phyloP scores from a whole-genome alignment of 2,329 filamentous ascomycete species.

The Geosmithia putterillii region DNA sequence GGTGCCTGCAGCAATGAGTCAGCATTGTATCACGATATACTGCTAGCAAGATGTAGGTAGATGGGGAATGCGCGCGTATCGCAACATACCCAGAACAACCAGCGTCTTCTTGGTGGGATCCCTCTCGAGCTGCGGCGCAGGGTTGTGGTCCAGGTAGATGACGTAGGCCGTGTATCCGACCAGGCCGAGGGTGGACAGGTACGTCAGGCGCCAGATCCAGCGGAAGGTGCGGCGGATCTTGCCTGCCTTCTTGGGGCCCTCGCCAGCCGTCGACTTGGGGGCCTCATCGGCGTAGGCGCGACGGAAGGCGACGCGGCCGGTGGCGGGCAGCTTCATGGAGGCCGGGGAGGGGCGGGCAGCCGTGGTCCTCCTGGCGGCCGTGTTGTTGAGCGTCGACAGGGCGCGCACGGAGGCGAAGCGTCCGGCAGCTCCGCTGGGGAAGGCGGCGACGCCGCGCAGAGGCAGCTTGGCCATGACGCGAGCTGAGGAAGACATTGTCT shows the following conservation, averaged over 20 bases:
- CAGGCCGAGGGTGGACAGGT: slow-evolving; percentile 59
- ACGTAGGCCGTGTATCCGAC: slow-evolving; percentile 64
- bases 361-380: slow-evolving; percentile 6
- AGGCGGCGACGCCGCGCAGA: slow-evolving; percentile 8
- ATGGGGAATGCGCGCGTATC: background rate
- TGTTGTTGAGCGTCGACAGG: background rate
- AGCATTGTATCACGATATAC: slow-evolving; percentile 3
- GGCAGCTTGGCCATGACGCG: slow-evolving; percentile 15
- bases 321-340: slow-evolving; percentile 17
- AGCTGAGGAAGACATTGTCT: slow-evolving; percentile 31
- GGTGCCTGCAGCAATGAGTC: slow-evolving; percentile 56
- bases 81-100: slow-evolving; percentile 73
- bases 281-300: slow-evolving; percentile 39
- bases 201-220: slow-evolving; percentile 75
- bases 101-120: slow-evolving; percentile 94
- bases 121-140: slow-evolving; percentile 62
- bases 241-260: slow-evolving; percentile 30
- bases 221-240: slow-evolving; percentile 58
- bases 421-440: slow-evolving; percentile 6
- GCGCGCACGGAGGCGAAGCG: slow-evolving; percentile 8
- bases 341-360: slow-evolving; percentile 16
- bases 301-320: slow-evolving; percentile 26
- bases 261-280: slow-evolving; percentile 15
- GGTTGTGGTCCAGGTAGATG: slow-evolving; percentile 74
- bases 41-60: background rate